Conservation (phyloP, 2,329 filamentous ascomycete genomes). For the Juglanconis juglandina region DNA sequence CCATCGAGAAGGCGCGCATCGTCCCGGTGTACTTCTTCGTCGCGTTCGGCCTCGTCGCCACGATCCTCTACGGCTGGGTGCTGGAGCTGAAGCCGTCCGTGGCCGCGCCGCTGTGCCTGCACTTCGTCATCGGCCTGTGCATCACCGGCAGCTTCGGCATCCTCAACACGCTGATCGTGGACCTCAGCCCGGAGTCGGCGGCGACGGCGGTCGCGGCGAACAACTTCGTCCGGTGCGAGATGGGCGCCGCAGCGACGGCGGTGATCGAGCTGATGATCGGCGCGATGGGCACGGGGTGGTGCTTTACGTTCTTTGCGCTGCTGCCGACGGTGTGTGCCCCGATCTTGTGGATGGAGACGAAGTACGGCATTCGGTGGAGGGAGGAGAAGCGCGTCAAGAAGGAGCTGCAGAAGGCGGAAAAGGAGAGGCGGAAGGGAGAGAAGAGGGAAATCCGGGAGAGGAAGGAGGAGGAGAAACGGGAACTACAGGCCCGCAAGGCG, state of each 20-base stretch:
- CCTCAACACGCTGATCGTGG: conserved; percentile 61
- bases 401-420: conserved; percentile 27
- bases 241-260: conserved; percentile 57
- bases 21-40: conserved; percentile 54
- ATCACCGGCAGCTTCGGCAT: conserved; percentile 62
- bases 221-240: conserved; percentile 60
- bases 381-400: conserved; percentile 45
- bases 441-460: neutral
- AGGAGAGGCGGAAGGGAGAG: conserved; percentile 24
- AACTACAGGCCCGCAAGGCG: neutral
- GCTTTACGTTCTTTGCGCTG: conserved; percentile 56
- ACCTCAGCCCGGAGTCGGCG: conserved; percentile 58
- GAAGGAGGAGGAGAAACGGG: conserved; percentile 8
- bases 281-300: conserved; percentile 58
- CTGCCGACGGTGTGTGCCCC: conserved; percentile 48
- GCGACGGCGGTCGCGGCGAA: conserved; percentile 63
- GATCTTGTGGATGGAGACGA: conserved; percentile 46
- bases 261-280: conserved; percentile 57
- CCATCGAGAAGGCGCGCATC: conserved; percentile 53
- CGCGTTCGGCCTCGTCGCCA: conserved; percentile 47
- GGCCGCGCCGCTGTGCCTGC: conserved; percentile 52
- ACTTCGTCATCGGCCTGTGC: conserved; percentile 55
- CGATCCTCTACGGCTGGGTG: conserved; percentile 57
- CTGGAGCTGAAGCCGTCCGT: conserved; percentile 48
- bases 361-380: conserved; percentile 48